These are phyloP conservation scores for Phlegmacium glaucopus DNA, from an alignment of 768 basidiomycete species.

Conservation along the genomic window DNA sequence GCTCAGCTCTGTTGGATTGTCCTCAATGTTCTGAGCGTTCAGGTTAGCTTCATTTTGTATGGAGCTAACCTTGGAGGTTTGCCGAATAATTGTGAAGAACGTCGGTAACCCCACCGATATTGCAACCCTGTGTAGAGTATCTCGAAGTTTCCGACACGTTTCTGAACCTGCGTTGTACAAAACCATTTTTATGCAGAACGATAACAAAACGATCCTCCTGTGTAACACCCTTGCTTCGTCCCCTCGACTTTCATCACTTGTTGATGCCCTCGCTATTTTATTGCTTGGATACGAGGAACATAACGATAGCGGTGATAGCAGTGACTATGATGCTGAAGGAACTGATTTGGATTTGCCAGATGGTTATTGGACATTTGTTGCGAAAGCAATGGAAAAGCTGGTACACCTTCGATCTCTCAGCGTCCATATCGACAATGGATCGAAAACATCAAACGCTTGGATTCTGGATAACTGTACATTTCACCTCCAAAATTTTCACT, in stretches of 20 bases:
- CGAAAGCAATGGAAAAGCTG: slow-evolving; percentile 45
- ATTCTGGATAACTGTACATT: slow-evolving; percentile 43
- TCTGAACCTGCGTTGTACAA: slow-evolving; percentile 62
- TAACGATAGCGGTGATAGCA: slow-evolving; percentile 26
- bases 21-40: slow-evolving; percentile 3
- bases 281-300: slow-evolving; percentile 30
- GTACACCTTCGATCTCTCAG: slow-evolving; percentile 48
- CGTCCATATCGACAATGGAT: slow-evolving; percentile 40
- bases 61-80: slow-evolving; percentile 59
- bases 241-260: slow-evolving; percentile 46
- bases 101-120: slow-evolving; percentile 52
- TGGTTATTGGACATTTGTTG: slow-evolving; percentile 49
- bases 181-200: slow-evolving; percentile 45
- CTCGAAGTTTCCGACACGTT: slow-evolving; percentile 47
- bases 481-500: slow-evolving; percentile 57
- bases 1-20: background rate
- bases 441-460: slow-evolving; percentile 35
- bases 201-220: slow-evolving; percentile 35
- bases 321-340: slow-evolving; percentile 21
- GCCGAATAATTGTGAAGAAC: slow-evolving; percentile 52
- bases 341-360: slow-evolving; percentile 25
- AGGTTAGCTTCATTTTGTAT: slow-evolving; percentile 46
- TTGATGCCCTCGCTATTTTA: slow-evolving; percentile 52
- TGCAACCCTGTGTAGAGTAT: slow-evolving; percentile 55
- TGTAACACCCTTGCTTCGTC: slow-evolving; percentile 44